Conservation (phyloP, 2,329 filamentous ascomycete genomes). For the Xylaria multiplex region DNA sequence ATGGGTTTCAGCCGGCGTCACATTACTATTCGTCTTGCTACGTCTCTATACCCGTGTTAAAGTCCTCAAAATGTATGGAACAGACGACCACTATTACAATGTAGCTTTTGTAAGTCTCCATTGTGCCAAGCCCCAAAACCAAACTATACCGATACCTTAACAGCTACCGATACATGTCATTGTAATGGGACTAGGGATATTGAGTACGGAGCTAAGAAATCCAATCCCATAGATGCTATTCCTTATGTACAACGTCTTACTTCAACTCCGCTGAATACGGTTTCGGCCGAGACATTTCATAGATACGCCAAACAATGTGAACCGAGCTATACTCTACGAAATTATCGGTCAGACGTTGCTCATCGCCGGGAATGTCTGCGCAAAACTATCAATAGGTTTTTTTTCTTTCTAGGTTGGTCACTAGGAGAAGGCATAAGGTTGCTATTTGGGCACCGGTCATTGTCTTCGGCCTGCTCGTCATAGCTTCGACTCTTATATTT, state of each 20-base stretch:
- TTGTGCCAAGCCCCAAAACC: background rate
- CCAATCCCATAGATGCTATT: conserved; percentile 13
- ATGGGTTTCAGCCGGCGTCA: conserved; percentile 23
- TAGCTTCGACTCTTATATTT: conserved; percentile 9
- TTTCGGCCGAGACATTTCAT: conserved; percentile 27
- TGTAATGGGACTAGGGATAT: too few relatives aligned
- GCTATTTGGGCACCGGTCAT: conserved; percentile 50
- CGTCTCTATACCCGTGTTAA: conserved; percentile 29
- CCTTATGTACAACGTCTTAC: conserved; percentile 17
- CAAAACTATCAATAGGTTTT: conserved; percentile 53
- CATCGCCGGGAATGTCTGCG: conserved; percentile 52
- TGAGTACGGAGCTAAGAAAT: background rate
- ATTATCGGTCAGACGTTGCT: conserved; percentile 52
- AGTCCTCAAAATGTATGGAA: conserved; percentile 7
- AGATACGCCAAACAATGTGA: conserved; percentile 1
- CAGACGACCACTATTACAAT: conserved; percentile 28
- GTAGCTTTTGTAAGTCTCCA: conserved; percentile 28
- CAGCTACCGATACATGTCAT: background rate
- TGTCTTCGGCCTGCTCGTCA: conserved; percentile 10
- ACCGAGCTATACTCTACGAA: conserved; percentile 46
- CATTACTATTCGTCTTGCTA: conserved; percentile 28
- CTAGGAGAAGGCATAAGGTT: conserved; percentile 49
- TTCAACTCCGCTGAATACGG: conserved; percentile 24
- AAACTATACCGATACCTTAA: background rate
- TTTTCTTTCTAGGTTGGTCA: conserved; percentile 53